Percentiles rank a stretch among this genome's conserved stretches.
Evolutionary conservation across 805 yeast genomes (phyloP).

Genomic region (Komagataella phaffii): DNA sequence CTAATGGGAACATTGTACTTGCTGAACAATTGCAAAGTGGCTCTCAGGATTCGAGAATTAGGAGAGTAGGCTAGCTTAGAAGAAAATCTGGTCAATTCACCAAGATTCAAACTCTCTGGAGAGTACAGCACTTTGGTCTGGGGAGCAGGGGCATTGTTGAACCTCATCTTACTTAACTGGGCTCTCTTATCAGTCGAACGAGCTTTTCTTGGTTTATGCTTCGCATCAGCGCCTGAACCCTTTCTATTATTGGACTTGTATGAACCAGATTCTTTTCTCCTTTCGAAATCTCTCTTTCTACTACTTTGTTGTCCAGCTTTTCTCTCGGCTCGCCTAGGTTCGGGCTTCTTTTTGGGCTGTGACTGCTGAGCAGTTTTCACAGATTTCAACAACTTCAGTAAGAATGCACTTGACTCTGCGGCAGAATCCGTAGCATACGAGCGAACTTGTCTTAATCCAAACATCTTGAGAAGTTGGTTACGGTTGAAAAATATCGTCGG

Average conservation of each 20-base stretch:
- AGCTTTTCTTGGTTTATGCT: not conserved
- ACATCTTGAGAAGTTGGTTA: not conserved
- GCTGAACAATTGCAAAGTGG: not conserved
- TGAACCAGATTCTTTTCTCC: not conserved
- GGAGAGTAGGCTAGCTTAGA: slow-evolving; percentile 1
- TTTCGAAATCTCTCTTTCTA: not conserved
- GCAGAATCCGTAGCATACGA: not conserved
- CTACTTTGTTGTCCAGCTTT: not conserved
- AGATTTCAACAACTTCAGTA: not conserved
- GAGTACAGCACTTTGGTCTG: not conserved
- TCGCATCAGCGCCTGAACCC: not conserved
- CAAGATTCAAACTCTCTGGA: not conserved
- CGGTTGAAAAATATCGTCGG: not conserved
- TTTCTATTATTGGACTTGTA: not conserved
- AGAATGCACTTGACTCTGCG: not conserved
- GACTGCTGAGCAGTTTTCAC: not conserved
- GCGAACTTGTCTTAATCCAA: not conserved
- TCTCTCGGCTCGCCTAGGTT: not conserved
- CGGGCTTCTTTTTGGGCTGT: not conserved
- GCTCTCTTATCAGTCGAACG: not conserved
- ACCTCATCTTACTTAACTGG: not conserved
- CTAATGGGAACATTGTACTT: not conserved
- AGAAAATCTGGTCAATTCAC: not conserved
- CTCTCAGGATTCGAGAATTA: slow-evolving; percentile 1
- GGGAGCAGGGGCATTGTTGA: not conserved